Conservation (phyloP, 805 yeast species). For the Yamadazyma sp. region DNA sequence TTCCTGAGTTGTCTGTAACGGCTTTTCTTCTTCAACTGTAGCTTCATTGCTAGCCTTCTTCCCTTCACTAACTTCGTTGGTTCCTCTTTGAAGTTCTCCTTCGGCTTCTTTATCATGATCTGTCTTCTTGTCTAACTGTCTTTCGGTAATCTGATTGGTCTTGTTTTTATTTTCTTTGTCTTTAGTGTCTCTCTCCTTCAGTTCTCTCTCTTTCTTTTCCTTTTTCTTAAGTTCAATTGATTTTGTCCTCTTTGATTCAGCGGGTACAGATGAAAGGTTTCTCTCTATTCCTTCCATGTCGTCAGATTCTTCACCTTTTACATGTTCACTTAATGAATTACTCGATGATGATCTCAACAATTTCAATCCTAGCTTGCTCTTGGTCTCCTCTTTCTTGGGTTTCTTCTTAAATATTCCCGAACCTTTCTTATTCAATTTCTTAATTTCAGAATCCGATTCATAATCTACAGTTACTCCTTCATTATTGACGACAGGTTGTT, state of each 20-base stretch:
- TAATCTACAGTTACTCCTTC: constrained; percentile 24
- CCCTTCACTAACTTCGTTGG: neutral
- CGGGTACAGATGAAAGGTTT: neutral
- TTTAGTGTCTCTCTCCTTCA: constrained; percentile 6
- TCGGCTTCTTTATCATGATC: constrained; percentile 1
- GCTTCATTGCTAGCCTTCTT: constrained; percentile 13
- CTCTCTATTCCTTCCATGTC: constrained; percentile 6
- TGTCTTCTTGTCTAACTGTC: neutral
- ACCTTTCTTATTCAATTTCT: constrained; percentile 4
- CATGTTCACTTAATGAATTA: constrained; percentile 10
- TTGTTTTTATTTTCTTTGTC: constrained; percentile 1
- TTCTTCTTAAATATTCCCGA: constrained; percentile 13
- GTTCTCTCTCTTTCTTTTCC: constrained; percentile 3
- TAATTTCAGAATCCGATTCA: constrained; percentile 19
- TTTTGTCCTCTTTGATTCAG: constrained; percentile 1
- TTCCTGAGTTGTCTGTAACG: constrained; percentile 32
- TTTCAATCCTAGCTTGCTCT: constrained; percentile 13
- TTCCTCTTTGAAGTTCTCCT: neutral
- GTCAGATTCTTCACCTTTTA: constrained; percentile 1
- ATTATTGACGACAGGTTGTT: constrained; percentile 1
- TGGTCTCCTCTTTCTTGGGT: constrained; percentile 11
- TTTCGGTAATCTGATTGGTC: neutral
- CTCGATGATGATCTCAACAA: constrained; percentile 9
- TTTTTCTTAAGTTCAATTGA: constrained; percentile 1
- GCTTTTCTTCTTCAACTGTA: constrained; percentile 18